These are phyloP conservation scores for Skeletonema marinoi DNA, from an alignment of 108 stramenopile genomes.

Conservation along the genomic window DNA sequence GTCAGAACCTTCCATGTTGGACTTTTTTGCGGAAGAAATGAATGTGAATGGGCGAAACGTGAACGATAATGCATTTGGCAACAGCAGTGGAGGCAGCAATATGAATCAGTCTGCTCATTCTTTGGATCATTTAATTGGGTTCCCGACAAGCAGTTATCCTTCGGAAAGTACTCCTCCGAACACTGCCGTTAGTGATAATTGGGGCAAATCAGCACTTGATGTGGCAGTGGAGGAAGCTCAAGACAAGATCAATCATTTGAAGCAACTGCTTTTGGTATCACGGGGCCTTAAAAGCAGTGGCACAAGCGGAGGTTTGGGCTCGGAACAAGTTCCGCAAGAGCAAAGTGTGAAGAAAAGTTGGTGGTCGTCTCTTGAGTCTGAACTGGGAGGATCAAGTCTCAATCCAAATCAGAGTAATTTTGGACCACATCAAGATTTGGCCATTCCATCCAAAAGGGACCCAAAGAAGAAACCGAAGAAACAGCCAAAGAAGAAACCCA, in stretches of 20 bases:
- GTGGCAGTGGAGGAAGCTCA: not conserved
- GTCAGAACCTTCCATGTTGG: not conserved
- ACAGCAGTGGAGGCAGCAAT: not conserved
- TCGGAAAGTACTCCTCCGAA: not conserved
- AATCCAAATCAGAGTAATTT: not conserved
- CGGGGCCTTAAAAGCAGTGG: not conserved
- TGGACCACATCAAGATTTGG: not conserved
- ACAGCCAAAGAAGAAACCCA: not conserved
- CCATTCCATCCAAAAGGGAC: not conserved
- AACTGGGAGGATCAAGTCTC: not conserved
- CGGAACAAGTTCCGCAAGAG: not conserved
- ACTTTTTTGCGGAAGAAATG: not conserved
- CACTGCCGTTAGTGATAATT: not conserved
- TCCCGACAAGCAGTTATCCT: not conserved
- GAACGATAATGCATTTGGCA: not conserved
- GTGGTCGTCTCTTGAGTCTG: not conserved
- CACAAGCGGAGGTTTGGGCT: not conserved
- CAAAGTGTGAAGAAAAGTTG: not conserved
- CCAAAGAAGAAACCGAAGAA: constrained; percentile 11
- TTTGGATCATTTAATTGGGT: not conserved
- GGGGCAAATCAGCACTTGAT: not conserved
- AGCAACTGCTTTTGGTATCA: not conserved
- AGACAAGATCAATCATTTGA: constrained; percentile 4
- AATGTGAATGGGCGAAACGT: not conserved
- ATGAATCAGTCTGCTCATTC: not conserved